Percentiles rank a stretch among this genome's conserved stretches.
Conservation (phyloP, 1,284 basidiomycete species). For the Kwoniella shivajii region DNA sequence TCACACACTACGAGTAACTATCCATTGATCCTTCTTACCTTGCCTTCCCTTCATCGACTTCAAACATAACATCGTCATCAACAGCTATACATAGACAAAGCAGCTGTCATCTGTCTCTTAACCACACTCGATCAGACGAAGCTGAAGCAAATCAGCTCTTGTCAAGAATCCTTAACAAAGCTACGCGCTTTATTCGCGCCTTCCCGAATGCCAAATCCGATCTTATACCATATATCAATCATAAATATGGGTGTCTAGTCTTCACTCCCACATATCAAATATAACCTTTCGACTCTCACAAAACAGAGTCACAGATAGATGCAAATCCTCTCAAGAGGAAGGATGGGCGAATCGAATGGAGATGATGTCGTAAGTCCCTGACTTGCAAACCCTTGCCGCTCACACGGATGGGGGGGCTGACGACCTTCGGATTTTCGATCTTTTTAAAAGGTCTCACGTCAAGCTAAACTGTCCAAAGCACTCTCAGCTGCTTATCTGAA, state of each 20-base stretch:
- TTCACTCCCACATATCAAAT: not conserved
- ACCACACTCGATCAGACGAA: not conserved
- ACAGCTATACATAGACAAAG: too few species aligned
- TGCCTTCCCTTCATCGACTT: too few species aligned
- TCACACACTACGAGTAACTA: too few species aligned
- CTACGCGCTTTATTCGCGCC: not conserved
- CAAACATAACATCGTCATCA: too few species aligned
- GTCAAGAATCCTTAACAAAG: not conserved
- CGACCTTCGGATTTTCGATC: not conserved
- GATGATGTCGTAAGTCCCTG: slow-evolving; percentile 8
- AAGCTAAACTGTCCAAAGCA: slow-evolving; percentile 49
- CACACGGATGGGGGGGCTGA: not conserved
- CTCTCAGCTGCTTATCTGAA: slow-evolving; percentile 52
- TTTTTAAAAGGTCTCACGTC: slow-evolving; percentile 36
- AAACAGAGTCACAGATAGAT: not conserved
- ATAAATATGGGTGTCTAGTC: slow-evolving; percentile 13
- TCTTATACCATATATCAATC: not conserved
- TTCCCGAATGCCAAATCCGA: slow-evolving; percentile 4
- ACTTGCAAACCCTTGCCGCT: not conserved
- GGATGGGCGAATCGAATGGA: slow-evolving; percentile 2
- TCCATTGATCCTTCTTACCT: too few species aligned
- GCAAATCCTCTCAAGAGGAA: not conserved
- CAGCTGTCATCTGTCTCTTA: too few species aligned
- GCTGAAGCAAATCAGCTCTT: not conserved
- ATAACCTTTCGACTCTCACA: not conserved